Conservation (phyloP, 352 stramenopile genomes). For the Thalassiosira hispida region DNA sequence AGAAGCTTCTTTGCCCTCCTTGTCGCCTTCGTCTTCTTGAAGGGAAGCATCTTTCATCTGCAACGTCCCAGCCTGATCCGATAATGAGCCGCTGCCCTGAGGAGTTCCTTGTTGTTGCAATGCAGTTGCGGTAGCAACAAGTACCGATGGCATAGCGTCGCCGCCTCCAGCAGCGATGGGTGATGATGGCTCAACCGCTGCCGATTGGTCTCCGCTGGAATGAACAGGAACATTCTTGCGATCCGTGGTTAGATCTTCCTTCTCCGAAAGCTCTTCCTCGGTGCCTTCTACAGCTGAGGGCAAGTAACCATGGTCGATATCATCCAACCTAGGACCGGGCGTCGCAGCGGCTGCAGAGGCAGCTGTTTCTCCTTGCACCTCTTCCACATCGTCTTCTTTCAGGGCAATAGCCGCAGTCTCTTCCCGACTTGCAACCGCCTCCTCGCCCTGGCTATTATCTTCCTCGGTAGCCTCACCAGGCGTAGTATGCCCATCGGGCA, state of each 20-base stretch:
- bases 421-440: not conserved
- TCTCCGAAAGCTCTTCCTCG: constrained; percentile 23
- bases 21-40: too few species aligned
- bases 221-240: too few species aligned
- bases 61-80: too few species aligned
- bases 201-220: too few species aligned
- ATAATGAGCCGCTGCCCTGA: not conserved
- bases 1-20: not conserved
- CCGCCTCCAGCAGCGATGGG: not conserved
- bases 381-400: too few species aligned
- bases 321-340: constrained; percentile 11
- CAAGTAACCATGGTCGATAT: constrained; percentile 29
- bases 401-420: not conserved
- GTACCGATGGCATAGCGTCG: not conserved
- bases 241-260: too few species aligned
- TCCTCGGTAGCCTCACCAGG: constrained; percentile 20
- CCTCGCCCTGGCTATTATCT: constrained; percentile 5
- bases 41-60: too few species aligned
- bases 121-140: constrained; percentile 14
- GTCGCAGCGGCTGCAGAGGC: not conserved
- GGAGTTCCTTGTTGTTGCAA: not conserved
- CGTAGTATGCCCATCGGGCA: constrained; percentile 38
- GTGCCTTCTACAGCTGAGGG: constrained; percentile 21
- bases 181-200: not conserved
- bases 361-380: too few species aligned